These are phyloP conservation scores for Ophiostoma novo-ulmi DNA, from an alignment of 2,329 filamentous ascomycete genomes.

Conservation along the genomic window DNA sequence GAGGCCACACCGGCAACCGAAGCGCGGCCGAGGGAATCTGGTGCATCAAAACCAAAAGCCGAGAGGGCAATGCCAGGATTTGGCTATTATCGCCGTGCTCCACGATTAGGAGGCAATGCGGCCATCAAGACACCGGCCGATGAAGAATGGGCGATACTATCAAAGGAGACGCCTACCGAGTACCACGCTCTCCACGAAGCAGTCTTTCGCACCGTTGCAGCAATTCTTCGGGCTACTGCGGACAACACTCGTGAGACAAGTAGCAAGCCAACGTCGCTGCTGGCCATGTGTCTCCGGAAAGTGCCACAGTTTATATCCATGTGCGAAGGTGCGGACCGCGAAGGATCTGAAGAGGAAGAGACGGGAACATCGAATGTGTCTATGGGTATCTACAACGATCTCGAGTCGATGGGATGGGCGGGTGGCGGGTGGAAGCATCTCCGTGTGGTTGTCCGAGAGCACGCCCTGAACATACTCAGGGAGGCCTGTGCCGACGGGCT, in stretches of 20 bases:
- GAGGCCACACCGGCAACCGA: neutral
- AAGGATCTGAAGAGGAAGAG: slow-evolving; percentile 38
- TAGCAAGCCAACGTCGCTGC: slow-evolving; percentile 36
- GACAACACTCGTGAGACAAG: slow-evolving; percentile 5
- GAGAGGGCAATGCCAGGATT: neutral
- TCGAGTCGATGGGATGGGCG: slow-evolving; percentile 40
- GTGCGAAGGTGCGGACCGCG: slow-evolving; percentile 41
- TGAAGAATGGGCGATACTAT: slow-evolving; percentile 36
- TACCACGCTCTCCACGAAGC: slow-evolving; percentile 41
- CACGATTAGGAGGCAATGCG: neutral
- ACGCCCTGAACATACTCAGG: slow-evolving; percentile 42
- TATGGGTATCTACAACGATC: slow-evolving; percentile 44
- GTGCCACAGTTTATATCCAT: slow-evolving; percentile 45
- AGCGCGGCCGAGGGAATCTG: neutral
- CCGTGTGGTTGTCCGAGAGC: slow-evolving; percentile 42
- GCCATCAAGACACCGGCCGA: slow-evolving; percentile 31
- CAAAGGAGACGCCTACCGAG: slow-evolving; percentile 31
- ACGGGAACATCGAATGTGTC: slow-evolving; percentile 40
- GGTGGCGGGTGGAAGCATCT: slow-evolving; percentile 45
- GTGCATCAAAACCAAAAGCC: neutral
- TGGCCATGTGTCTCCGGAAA: slow-evolving; percentile 46
- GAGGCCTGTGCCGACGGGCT: slow-evolving; percentile 42
- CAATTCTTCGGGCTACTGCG: slow-evolving; percentile 41
- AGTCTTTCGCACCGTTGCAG: slow-evolving; percentile 43
- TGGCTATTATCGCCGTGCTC: slow-evolving; percentile 19